Evolutionary conservation across 352 stramenopile genomes (phyloP).

Genomic region (Aphanomyces invadans): DNA sequence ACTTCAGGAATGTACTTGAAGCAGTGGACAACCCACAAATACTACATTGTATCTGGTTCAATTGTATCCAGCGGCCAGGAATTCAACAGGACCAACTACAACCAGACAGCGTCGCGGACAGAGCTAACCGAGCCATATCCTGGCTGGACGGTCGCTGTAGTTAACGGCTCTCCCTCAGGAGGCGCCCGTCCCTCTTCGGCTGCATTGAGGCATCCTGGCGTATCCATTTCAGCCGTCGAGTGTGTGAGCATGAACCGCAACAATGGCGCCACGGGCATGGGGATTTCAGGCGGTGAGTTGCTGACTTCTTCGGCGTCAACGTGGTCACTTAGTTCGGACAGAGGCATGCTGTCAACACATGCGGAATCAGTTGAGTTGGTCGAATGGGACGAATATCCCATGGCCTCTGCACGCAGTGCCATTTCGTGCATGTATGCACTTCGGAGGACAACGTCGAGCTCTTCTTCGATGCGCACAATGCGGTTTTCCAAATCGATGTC

Average conservation of each 20-base stretch:
- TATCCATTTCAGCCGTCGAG: background rate
- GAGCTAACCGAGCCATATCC: background rate
- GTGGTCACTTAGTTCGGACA: background rate
- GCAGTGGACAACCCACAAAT: too few species aligned
- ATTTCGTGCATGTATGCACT: constrained; percentile 49
- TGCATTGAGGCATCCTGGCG: background rate
- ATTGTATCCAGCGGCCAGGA: too few species aligned
- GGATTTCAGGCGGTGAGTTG: background rate
- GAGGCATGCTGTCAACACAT: background rate
- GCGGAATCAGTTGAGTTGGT: background rate
- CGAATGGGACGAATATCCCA: background rate
- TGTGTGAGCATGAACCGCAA: constrained; percentile 15
- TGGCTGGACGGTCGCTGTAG: background rate
- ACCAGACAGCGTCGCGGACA: background rate
- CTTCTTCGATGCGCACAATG: constrained; percentile 70
- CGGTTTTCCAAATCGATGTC: constrained; percentile 72
- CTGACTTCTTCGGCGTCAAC: background rate
- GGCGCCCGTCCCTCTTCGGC: background rate
- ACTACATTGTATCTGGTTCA: too few species aligned
- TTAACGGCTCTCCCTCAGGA: background rate
- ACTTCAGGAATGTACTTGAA: background rate
- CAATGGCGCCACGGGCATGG: constrained; percentile 10
- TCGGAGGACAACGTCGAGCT: constrained; percentile 68
- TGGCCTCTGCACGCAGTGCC: background rate
- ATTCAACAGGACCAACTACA: background rate